phyloP scores from a whole-genome alignment of 139 green algal species.

The Edaphochlamys debaryana region DNA sequence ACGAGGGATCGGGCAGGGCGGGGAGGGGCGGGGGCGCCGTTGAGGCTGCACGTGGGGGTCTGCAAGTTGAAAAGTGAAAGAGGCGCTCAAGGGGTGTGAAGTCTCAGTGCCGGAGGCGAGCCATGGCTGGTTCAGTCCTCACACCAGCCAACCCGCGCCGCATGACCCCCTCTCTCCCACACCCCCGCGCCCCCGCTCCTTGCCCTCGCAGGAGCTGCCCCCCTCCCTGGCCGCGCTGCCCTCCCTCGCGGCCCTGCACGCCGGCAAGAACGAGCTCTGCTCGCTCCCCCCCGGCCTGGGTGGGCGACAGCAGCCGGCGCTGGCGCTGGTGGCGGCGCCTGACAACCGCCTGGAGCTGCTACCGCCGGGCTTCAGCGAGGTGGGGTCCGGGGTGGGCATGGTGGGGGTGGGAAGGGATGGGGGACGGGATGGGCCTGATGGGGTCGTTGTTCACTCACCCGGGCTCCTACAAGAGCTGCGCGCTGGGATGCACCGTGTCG shows the following conservation, averaged over 20 bases:
- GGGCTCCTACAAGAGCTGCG: no score
- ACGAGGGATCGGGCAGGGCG: not conserved
- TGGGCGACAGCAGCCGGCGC: conserved; percentile 46
- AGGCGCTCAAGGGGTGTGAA: no score
- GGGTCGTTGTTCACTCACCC: not conserved
- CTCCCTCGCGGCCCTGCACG: conserved; percentile 11
- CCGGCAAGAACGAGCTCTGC: conserved; percentile 12
- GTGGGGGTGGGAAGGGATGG: no score
- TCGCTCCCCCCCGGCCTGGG: conserved; percentile 49
- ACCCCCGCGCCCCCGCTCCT: no score
- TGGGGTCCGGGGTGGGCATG: no score
- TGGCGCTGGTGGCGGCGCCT: conserved; percentile 32
- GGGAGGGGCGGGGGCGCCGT: not conserved
- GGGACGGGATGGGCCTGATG: not conserved
- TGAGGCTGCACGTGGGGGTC: no score
- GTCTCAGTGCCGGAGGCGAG: no score
- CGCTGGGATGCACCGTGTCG: no score
- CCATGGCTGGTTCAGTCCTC: no score
- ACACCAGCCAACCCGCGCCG: no score
- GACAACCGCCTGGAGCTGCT: conserved; percentile 52
- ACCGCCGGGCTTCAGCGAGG: conserved; percentile 22
- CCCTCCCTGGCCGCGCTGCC: conserved; percentile 25
- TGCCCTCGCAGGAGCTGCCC: conserved; percentile 49
- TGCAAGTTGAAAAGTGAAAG: no score
- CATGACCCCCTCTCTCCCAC: no score